These are phyloP conservation scores for Hericium coralloides DNA, from an alignment of 768 basidiomycete genomes.

Conservation along the genomic window DNA sequence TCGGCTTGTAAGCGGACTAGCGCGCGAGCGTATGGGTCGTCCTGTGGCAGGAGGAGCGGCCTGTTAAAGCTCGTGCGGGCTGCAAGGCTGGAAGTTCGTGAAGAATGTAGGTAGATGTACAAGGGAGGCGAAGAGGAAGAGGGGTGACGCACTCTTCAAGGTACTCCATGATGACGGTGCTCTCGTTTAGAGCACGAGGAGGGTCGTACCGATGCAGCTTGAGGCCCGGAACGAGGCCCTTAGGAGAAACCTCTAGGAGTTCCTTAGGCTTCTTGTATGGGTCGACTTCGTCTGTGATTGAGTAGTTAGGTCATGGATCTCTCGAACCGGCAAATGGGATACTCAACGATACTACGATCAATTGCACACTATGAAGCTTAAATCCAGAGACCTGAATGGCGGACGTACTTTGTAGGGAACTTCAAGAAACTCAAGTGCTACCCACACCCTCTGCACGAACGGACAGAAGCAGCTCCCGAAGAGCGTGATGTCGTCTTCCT, in stretches of 20 bases:
- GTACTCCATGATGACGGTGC: slow-evolving; percentile 70
- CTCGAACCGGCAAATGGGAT: too few relatives aligned
- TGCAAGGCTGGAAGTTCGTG: slow-evolving; percentile 32
- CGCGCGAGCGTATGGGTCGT: slow-evolving; percentile 59
- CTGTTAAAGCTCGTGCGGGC: slow-evolving; percentile 31
- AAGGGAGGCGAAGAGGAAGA: background rate
- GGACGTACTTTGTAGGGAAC: slow-evolving; percentile 58
- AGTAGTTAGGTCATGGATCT: background rate
- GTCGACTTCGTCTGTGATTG: slow-evolving; percentile 59
- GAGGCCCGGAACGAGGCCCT: slow-evolving; percentile 70
- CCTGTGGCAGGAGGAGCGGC: slow-evolving; percentile 47
- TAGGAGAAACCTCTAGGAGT: slow-evolving; percentile 73
- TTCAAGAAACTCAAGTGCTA: slow-evolving; percentile 57
- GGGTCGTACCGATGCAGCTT: slow-evolving; percentile 45
- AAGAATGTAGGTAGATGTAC: slow-evolving; percentile 14
- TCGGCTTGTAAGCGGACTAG: slow-evolving; percentile 62
- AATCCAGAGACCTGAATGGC: background rate
- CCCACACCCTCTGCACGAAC: slow-evolving; percentile 79
- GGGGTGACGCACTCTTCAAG: slow-evolving; percentile 51
- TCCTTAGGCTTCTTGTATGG: slow-evolving; percentile 77
- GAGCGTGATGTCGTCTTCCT: slow-evolving; percentile 47
- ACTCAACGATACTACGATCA: slow-evolving; percentile 2
- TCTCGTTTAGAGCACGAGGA: slow-evolving; percentile 64
- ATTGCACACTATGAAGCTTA: background rate
- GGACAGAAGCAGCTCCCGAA: slow-evolving; percentile 74